Conservation (phyloP, 129 eudicot species). For the Pseudognaphalium luteoalbum region DNA sequence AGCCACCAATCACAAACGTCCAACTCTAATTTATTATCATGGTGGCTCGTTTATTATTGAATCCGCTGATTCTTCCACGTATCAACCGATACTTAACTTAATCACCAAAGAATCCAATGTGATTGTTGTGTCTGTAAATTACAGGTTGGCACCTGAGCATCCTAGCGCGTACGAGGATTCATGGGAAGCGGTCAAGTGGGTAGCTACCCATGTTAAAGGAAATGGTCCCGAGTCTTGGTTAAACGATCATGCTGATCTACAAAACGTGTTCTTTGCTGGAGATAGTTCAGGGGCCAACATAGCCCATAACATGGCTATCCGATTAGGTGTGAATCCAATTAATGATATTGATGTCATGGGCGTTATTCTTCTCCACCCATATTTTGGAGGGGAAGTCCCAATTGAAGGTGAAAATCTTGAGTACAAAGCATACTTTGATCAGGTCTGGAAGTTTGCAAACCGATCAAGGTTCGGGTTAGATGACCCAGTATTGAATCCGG, state of each 20-base stretch:
- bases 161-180: no score
- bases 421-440: background rate
- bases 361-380: slow-evolving; percentile 43
- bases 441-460: slow-evolving; percentile 4
- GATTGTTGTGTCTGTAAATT: no score
- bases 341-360: slow-evolving; percentile 31
- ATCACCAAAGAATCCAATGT: no score
- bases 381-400: slow-evolving; percentile 46
- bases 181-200: slow-evolving; percentile 43
- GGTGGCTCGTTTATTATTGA: background rate
- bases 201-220: slow-evolving; percentile 31
- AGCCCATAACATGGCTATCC: slow-evolving; percentile 46
- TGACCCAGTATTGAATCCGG: slow-evolving; percentile 20
- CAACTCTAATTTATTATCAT: slow-evolving; percentile 6
- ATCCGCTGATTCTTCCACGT: background rate
- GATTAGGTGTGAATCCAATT: slow-evolving; percentile 16
- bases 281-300: slow-evolving; percentile 60
- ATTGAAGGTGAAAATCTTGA: background rate
- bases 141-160: no score
- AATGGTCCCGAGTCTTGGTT: slow-evolving; percentile 46
- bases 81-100: no score
- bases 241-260: slow-evolving; percentile 35
- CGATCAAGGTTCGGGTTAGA: background rate
- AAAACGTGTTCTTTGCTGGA: slow-evolving; percentile 38
- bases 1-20: slow-evolving; percentile 24